Evolutionary conservation across 257 asterid species (phyloP), one percentile per base, ranked within the genome.

Genomic region (Solanum pennellii): DNA sequence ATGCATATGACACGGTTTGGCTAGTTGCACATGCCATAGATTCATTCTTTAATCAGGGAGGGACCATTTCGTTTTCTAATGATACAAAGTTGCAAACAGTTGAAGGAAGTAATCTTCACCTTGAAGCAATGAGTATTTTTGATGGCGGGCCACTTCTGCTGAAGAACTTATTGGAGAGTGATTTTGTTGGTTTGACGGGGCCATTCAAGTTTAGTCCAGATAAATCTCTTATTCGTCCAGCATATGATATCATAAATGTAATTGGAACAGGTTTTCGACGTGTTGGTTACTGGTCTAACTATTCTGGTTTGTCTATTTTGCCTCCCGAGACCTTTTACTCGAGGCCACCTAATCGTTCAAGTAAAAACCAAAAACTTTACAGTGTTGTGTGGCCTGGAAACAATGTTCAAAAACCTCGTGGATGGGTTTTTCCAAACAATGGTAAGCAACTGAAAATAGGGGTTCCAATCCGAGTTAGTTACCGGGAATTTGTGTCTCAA

Each of bases 381-480:
- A 89, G 93, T 84, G 99, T 96, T 84, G 84, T 96, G 79, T 97
- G 99, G 99, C 99, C 99, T 4, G 99, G 99, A 31, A 97, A 96
- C 56, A 87, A 94, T 0, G 86, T 88, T 52, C 88, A 65, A 86
- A 93, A 90, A 29, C 99, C 99, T 21, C 99, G 99, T 44, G 99
- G 99, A 47, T 97, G 99, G 99, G 98, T 94, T 89, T 95, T 96
- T 84, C 98, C 99, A 0, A 95, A 91, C 87, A 95, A 92, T 21
- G 99, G 99, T 84, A 97, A 92, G 91, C 92, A 44, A 37, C 89
- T 97, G 88, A 92, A 90, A 90, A 97, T 97, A 74, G 99, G 96
- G 52, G 98, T 97, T 59, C 99, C 99, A 4, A 92, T 89, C 52
- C 90, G 98, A 80, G 98, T 93, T 86, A 86, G 98, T 89, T 97